phyloP scores from a whole-genome alignment of 352 stramenopile genomes.

The Plasmopara viticola region DNA sequence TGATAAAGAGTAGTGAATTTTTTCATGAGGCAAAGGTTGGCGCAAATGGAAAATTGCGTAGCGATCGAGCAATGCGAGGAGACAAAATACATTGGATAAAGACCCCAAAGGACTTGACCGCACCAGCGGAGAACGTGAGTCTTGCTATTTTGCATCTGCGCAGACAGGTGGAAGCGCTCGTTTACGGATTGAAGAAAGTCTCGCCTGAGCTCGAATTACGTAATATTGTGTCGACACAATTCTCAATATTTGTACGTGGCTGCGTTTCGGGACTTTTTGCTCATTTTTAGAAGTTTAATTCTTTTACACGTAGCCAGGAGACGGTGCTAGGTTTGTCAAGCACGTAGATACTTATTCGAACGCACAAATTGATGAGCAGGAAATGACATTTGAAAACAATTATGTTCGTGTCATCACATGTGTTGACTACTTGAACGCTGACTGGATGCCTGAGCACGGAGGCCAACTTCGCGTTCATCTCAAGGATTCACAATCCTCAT shows the following conservation, averaged over 20 bases:
- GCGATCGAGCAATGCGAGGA: constrained; percentile 40
- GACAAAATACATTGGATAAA: constrained; percentile 69
- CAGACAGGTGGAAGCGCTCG: constrained; percentile 42
- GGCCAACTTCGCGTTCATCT: constrained; percentile 69
- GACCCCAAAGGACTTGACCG: neutral
- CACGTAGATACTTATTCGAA: constrained; percentile 64
- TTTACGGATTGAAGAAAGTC: constrained; percentile 47
- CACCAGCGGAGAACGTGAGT: constrained; percentile 15
- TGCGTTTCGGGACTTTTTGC: neutral
- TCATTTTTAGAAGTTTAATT: neutral
- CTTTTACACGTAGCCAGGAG: constrained; percentile 35
- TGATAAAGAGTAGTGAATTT: constrained; percentile 27
- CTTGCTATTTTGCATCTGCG: constrained; percentile 39
- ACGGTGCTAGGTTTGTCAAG: constrained; percentile 61
- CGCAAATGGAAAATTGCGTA: constrained; percentile 31
- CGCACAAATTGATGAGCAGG: constrained; percentile 21
- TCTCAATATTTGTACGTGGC: constrained; percentile 64
- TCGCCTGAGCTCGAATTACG: constrained; percentile 45
- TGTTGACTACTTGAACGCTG: constrained; percentile 82
- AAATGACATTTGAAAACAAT: constrained; percentile 5
- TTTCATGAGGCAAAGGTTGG: constrained; percentile 50
- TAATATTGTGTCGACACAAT: constrained; percentile 67
- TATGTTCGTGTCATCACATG: constrained; percentile 68
- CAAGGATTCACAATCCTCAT: constrained; percentile 13
- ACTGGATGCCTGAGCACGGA: constrained; percentile 52